These are phyloP conservation scores for Coniochaeta prunicola DNA, from an alignment of 2,329 filamentous ascomycete genomes.

Conservation along the genomic window DNA sequence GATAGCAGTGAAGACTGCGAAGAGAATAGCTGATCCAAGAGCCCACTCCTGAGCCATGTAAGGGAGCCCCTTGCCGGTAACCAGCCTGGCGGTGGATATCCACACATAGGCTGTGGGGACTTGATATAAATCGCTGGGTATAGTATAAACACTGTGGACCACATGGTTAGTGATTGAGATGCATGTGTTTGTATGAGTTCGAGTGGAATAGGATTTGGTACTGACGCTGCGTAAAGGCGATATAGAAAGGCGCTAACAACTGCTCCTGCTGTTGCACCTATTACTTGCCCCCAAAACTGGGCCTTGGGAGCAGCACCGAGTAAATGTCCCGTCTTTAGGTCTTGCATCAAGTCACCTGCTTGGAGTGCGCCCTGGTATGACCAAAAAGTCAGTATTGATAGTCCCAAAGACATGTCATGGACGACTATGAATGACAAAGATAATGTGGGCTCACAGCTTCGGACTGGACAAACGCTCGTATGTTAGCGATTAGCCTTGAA, in stretches of 20 bases:
- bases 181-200: not conserved
- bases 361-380: constrained; percentile 63
- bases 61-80: constrained; percentile 84
- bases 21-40: constrained; percentile 64
- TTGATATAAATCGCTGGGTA: constrained; percentile 85
- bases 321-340: constrained; percentile 92
- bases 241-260: constrained; percentile 84
- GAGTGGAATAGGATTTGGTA: constrained; percentile 7
- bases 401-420: not conserved
- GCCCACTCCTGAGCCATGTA: constrained; percentile 78
- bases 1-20: constrained; percentile 61
- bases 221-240: constrained; percentile 67
- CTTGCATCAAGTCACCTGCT: constrained; percentile 93
- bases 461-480: constrained; percentile 8
- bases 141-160: constrained; percentile 62
- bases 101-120: constrained; percentile 94
- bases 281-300: constrained; percentile 94
- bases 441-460: constrained; percentile 16
- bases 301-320: constrained; percentile 87
- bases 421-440: not conserved
- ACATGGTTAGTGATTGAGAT: not conserved
- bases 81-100: constrained; percentile 91
- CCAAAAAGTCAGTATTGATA: not conserved
- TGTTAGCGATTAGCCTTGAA: not conserved
- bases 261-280: constrained; percentile 80